Base-by-base conservation (phyloP, 306 rosid species). In the Mucuna pruriens region DNA sequence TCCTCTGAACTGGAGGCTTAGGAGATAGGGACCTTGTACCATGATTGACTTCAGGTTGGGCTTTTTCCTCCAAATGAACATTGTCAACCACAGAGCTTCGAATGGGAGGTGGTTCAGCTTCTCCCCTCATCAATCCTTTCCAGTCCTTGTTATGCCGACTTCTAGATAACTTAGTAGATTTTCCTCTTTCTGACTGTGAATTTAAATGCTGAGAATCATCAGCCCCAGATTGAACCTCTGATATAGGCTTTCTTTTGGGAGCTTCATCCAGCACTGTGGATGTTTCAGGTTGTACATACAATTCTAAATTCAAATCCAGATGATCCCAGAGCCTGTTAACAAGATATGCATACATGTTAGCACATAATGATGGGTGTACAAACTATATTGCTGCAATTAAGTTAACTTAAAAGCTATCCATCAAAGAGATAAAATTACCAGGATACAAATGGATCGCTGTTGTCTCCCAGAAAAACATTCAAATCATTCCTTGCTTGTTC, bases 321-420 rank as follows among this genome's bases (percentile, higher is more conserved):
- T 93, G 94, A 89, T 92, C 99, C 99, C 99, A 96, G 77, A 96
- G 80, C 99, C 99, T 96, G 86, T 78, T 64, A 81, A 77, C 34
- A 12, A n/a, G 73, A 71, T 25, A 23, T 26, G 71, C 45, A 77
- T 8, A 45, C 29, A 67, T 70, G 54, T 80, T 65, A 77, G 78
- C 34, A 31, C 62, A 82, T 6, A 44, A 55, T 81, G 62, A 72
- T 11, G 40, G 22, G 13, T 15, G 64, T 11, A 49, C 51, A 13
- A 15, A 16, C 42, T 26, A 58, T 11, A 69, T 51, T 86, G 23
- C 57, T 76, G 12, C 29, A 83, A 67, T 38, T 48, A 46, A 20
- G 69, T 40, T 11, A 42, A 80, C 45, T 67, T 61, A 49, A 74
- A 16, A 69, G 34, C 12, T 51, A 38, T 46, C 26, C 72, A 38